Evolutionary conservation across 352 stramenopile species (phyloP), one percentile per base, ranked within the genome.

Genomic region (Phytophthora sojae): DNA sequence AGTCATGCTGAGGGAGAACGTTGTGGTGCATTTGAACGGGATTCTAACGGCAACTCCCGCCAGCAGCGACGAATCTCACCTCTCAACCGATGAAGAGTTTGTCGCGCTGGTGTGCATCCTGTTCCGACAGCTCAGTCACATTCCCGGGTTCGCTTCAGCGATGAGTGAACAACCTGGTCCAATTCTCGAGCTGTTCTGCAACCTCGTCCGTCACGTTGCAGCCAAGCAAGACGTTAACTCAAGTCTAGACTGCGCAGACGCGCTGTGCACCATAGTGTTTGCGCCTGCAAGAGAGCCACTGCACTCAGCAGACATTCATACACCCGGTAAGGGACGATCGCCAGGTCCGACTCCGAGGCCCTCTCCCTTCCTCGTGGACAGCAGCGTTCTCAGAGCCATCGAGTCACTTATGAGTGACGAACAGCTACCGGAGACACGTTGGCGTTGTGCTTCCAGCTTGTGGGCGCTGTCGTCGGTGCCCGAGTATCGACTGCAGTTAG

Each of bases 191-290:
- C 57, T 95, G 0, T 83, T 93, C 15, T 93, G 80, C 35, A 68
- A 56, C 5, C 69, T 95, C 2, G 75, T 77, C 0, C 57, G 73
- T 1, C 58, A 67, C 1, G 76, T 79, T 1, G 29, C 68, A 0
- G 52, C 64, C 3, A 61, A 76, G 11, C 60, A 57, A 0, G 85
- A 93, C 37, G 51, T 63, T 0, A 59, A 82, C 6, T 88, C 84
- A 6, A 73, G 76, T 26, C 76, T 93, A 0, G 88, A 95, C 26
- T 89, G 84, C 44, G 82, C 85, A 2, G 88, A 93, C 23, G 71
- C 69, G 21, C 68, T 95, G 3, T 93, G 84, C 51, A 91, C 76
- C 51, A 71, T 90, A 29, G 77, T 81, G 1, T 92, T 91, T 49
- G 49, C 68, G 1, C 50, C 58, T 11, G 21, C 57, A 37, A 21